These are phyloP conservation scores for Hypericum perforatum DNA, from an alignment of 345 rosid genomes.

Conservation along the genomic window DNA sequence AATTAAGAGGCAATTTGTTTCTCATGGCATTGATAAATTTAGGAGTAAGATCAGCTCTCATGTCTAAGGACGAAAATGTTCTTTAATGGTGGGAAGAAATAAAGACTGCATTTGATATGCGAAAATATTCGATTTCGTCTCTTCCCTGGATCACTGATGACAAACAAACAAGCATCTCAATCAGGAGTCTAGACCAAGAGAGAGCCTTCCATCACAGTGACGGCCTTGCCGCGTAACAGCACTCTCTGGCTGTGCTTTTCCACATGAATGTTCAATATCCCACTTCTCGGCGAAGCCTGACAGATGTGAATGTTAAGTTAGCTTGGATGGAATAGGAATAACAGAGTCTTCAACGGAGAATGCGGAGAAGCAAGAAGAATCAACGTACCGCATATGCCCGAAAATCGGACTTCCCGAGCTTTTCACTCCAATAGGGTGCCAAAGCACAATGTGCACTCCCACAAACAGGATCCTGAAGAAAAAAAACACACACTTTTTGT, in stretches of 20 bases:
- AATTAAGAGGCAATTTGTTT: no score
- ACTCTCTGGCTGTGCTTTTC: constrained; percentile 49
- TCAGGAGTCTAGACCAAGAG: constrained; percentile 31
- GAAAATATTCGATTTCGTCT: no score
- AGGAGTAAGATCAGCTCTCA: no score
- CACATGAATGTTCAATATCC: constrained; percentile 38
- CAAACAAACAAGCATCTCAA: no score
- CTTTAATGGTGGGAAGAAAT: no score
- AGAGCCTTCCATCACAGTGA: constrained; percentile 56
- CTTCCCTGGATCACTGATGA: no score
- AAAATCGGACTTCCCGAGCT: constrained; percentile 50
- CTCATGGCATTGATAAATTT: no score
- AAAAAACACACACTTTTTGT: neutral
- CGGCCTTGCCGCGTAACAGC: constrained; percentile 54
- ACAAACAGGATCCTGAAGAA: no score
- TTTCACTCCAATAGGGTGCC: constrained; percentile 59
- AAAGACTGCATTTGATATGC: no score
- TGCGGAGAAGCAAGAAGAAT: neutral
- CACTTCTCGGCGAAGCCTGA: constrained; percentile 56
- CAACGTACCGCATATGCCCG: constrained; percentile 46
- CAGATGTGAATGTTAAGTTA: neutral
- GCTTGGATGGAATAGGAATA: neutral
- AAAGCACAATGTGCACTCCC: constrained; percentile 6
- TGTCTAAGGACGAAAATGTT: no score
- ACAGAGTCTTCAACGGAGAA: no score